These are phyloP conservation scores for Gaeumannomyces tritici DNA, from an alignment of 2,329 filamentous ascomycete genomes.

Conservation along the genomic window DNA sequence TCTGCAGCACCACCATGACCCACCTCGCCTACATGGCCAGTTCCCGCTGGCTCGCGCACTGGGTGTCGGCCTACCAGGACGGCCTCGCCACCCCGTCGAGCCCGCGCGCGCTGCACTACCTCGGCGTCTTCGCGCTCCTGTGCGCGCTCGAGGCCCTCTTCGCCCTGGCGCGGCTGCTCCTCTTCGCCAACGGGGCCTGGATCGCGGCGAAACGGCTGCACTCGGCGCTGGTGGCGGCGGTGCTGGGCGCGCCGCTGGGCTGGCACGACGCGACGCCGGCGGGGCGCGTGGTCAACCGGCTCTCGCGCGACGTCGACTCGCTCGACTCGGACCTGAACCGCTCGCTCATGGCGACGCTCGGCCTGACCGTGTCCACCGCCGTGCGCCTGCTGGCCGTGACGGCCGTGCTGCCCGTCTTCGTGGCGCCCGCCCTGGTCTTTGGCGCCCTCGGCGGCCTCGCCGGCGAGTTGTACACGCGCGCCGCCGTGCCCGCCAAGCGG, in stretches of 20 bases:
- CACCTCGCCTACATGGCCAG: constrained; percentile 31
- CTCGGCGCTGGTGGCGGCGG: constrained; percentile 37
- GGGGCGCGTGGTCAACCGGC: constrained; percentile 87
- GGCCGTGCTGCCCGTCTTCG: constrained; percentile 33
- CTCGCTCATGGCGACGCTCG: constrained; percentile 6
- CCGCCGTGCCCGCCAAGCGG: constrained; percentile 30
- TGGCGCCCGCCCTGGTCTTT: constrained; percentile 27
- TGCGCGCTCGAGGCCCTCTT: constrained; percentile 31
- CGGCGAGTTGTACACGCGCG: constrained; percentile 35
- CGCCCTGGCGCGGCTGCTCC: constrained; percentile 14
- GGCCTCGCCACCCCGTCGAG: constrained; percentile 31
- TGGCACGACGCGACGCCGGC: constrained; percentile 56
- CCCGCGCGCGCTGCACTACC: constrained; percentile 46
- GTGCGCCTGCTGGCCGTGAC: constrained; percentile 27
- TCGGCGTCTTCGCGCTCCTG: constrained; percentile 32
- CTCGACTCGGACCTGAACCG: constrained; percentile 79
- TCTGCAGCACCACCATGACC: constrained; percentile 28
- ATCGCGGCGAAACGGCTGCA: constrained; percentile 43
- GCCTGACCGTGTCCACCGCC: constrained; percentile 3
- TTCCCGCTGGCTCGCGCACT: constrained; percentile 39
- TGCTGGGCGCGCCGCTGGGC: constrained; percentile 43
- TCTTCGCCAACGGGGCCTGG: constrained; percentile 34
- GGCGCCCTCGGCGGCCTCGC: constrained; percentile 26
- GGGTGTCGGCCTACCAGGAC: constrained; percentile 41
- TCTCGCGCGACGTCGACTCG: constrained; percentile 86